Base-by-base conservation (phyloP, 768 basidiomycete species). In the Tephrocybe sp. region DNA sequence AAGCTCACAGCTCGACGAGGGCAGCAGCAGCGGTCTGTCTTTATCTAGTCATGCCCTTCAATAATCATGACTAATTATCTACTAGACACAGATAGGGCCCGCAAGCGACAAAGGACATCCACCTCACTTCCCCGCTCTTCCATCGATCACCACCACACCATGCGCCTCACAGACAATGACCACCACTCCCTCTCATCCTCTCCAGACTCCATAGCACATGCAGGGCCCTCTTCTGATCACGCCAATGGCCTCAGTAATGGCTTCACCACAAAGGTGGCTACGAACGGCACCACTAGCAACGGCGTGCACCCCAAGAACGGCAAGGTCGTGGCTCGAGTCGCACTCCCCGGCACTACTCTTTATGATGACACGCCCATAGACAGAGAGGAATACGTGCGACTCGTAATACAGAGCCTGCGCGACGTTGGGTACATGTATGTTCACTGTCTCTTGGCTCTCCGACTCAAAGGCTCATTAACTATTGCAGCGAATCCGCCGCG, bases 331-430 rank as follows among this genome's bases (percentile, higher is more conserved):
- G 68, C 84, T 26, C 79, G 77, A 62, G 86, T 93, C 41, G 74
- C 77, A 38, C 73, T 88, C 28, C 85, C 86, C 17, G 90, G 91
- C 21, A 83, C 85, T 41, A 78, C 79, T 32, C 75, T 93, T 48
- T 93, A 90, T 60, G 84, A 89, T 38, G 88, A 89, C 68, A 85
- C 87, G 56, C 75, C 75, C 56, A 75, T 96, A 42, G 84, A 93
- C 71, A 78, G 93, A 58, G 90, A 96, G 71, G 94, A 97, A 68
- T 94, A 92, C 65, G 85, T 96, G 44, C 77, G 94, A 60, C 72
- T 98, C 40, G 85, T 93, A 47, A 79, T 97, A 54, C 94, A 98
- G 67, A 91, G 87, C 59, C 69, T 98, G 58, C 78, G 89, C 62
- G 94, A 97, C 68, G 87, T 94, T 44, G 94, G 94, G 38, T 86